A percentile compares a stretch with the other conserved stretches of the same genome.
Evolutionary conservation across 805 yeast species (phyloP).

Genomic region (Kodamaea restingae): DNA sequence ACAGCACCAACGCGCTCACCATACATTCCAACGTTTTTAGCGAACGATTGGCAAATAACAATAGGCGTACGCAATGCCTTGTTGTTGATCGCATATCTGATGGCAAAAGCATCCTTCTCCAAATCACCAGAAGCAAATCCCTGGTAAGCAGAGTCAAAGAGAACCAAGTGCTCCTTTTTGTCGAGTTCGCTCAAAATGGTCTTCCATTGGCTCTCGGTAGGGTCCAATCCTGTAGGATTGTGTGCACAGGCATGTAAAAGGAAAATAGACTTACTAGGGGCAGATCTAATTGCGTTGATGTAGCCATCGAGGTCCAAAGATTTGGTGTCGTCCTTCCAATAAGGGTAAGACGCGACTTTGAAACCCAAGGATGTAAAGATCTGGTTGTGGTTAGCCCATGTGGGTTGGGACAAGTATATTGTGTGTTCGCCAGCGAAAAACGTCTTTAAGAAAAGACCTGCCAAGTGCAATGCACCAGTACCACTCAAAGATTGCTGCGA

Average conservation of each 20-base stretch:
- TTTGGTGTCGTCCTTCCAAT: constrained; percentile 75
- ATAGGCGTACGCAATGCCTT: constrained; percentile 44
- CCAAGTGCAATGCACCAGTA: constrained; percentile 88
- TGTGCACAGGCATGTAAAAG: constrained; percentile 95
- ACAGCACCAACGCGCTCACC: constrained; percentile 97
- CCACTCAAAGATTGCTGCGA: constrained; percentile 80
- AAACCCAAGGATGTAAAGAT: constrained; percentile 73
- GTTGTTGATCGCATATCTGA: constrained; percentile 54
- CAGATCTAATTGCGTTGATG: constrained; percentile 54
- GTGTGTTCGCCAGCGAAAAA: constrained; percentile 43
- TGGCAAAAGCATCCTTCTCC: constrained; percentile 79
- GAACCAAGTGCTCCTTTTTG: constrained; percentile 62
- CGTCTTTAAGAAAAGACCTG: constrained; percentile 62
- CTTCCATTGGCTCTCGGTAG: constrained; percentile 77
- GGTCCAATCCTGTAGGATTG: constrained; percentile 97
- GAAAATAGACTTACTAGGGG: constrained; percentile 74
- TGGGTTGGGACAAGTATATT: constrained; percentile 78
- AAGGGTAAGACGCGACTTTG: constrained; percentile 67
- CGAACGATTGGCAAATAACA: constrained; percentile 88
- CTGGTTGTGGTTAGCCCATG: constrained; percentile 97
- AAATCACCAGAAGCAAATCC: constrained; percentile 93
- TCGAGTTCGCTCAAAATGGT: constrained; percentile 60
- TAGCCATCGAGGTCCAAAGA: constrained; percentile 69
- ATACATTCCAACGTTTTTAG: constrained; percentile 94
- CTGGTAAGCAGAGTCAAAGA: constrained; percentile 95